A percentile compares a stretch with the other conserved stretches of the same genome.
Conservation (phyloP, 192 early-diverging fungal species). For the Dissophora globulifera region DNA sequence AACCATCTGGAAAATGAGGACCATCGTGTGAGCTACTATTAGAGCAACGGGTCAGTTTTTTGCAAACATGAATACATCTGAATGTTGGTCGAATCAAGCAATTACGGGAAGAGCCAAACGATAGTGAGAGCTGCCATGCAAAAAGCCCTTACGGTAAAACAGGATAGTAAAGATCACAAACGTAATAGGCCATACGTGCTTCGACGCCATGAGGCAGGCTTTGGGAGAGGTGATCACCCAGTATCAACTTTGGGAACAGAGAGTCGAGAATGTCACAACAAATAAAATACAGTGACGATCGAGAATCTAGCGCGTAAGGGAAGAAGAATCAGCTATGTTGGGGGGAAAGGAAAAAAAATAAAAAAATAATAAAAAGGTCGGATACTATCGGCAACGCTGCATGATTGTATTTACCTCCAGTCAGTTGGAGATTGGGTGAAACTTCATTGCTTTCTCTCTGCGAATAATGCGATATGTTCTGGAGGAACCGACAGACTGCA, state of each 20-base stretch:
- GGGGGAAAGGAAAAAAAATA: too few species aligned
- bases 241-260: constrained; percentile 83
- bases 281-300: constrained; percentile 94
- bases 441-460: constrained; percentile 94
- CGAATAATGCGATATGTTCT: constrained; percentile 94
- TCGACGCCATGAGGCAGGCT: constrained; percentile 36
- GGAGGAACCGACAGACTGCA: constrained; percentile 89
- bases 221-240: constrained; percentile 54
- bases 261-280: constrained; percentile 94
- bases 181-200: constrained; percentile 60
- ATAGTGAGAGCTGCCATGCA: too few species aligned
- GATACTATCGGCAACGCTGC: too few species aligned
- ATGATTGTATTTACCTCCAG: constrained; percentile 73
- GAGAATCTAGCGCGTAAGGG: constrained; percentile 82
- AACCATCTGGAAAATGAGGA: constrained; percentile 95
- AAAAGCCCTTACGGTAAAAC: constrained; percentile 82
- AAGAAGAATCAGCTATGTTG: background rate
- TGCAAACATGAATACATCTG: background rate
- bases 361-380: too few species aligned
- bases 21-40: constrained; percentile 83
- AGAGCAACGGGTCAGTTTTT: background rate
- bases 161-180: constrained; percentile 79
- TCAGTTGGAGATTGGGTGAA: constrained; percentile 97
- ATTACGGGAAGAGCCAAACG: background rate
- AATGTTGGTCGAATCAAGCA: background rate